A percentile compares a stretch with the other conserved stretches of the same genome.
Conservation (phyloP, 1,284 basidiomycete species). For the Leccinum ponderosum region DNA sequence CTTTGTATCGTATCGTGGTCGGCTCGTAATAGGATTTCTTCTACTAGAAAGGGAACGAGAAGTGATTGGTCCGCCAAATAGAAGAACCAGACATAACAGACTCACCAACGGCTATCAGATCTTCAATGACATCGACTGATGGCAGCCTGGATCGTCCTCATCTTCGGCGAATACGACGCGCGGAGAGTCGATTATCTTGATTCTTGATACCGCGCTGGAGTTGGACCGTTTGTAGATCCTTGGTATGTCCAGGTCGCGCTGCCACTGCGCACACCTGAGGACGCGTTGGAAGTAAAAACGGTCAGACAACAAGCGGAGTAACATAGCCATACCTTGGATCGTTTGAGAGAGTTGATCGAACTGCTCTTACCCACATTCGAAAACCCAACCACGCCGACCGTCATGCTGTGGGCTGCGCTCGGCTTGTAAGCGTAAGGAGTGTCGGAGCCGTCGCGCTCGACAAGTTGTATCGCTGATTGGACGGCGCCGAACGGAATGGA, state of each 20-base stretch:
- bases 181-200: conserved; percentile 82
- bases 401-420: conserved; percentile 67
- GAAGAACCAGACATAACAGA: conserved; percentile 4
- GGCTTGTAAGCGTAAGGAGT: conserved; percentile 75
- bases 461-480: conserved; percentile 74
- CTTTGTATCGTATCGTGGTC: conserved; percentile 66
- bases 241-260: conserved; percentile 80
- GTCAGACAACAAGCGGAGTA: conserved; percentile 2
- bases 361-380: conserved; percentile 98
- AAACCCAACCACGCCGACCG: conserved; percentile 94
- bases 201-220: conserved; percentile 88
- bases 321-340: conserved; percentile 64
- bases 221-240: conserved; percentile 91
- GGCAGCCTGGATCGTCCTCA: conserved; percentile 42
- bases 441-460: conserved; percentile 77
- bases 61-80: background rate
- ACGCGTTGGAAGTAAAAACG: conserved; percentile 40
- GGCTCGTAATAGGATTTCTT: conserved; percentile 80
- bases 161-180: conserved; percentile 92
- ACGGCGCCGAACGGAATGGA: too few species aligned
- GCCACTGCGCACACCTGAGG: conserved; percentile 55
- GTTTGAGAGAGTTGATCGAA: conserved; percentile 92
- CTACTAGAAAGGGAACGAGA: conserved; percentile 50
- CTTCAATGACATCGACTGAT: conserved; percentile 71
- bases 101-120: conserved; percentile 86